Evolutionary conservation across 2,329 filamentous ascomycete genomes (phyloP).

Genomic region (Aspergillus transmontanensis): DNA sequence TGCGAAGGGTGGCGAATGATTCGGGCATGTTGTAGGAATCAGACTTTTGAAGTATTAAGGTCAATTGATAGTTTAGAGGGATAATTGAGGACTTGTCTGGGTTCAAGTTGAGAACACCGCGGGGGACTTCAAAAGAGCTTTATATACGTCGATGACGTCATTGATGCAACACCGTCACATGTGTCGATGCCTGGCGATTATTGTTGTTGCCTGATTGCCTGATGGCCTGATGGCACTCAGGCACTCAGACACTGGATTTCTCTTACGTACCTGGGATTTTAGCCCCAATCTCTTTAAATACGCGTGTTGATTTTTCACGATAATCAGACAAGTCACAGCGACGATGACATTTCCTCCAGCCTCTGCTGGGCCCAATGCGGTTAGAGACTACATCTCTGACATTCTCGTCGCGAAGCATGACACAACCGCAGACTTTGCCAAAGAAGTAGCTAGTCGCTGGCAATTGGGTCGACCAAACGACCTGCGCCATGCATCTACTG

Average conservation of each 20-base stretch:
- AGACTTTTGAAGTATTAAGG: background rate
- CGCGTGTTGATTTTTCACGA: background rate
- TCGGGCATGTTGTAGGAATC: slow-evolving; percentile 37
- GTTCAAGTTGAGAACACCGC: background rate
- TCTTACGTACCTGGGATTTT: background rate
- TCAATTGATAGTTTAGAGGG: background rate
- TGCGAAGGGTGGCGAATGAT: slow-evolving; percentile 52
- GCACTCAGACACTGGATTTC: background rate
- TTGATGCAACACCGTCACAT: background rate
- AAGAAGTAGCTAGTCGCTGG: background rate
- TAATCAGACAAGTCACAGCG: background rate
- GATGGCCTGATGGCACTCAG: background rate
- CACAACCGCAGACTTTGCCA: background rate
- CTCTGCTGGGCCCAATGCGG: slow-evolving; percentile 4
- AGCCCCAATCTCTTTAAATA: background rate
- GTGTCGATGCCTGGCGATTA: background rate
- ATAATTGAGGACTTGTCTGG: background rate
- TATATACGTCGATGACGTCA: background rate
- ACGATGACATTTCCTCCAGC: background rate
- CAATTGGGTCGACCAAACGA: slow-evolving; percentile 1
- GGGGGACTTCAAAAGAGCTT: background rate
- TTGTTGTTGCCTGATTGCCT: background rate
- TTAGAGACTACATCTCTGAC: background rate
- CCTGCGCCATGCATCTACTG: background rate
- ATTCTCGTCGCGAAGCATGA: slow-evolving; percentile 1